These are phyloP conservation scores for Glycine tomentella DNA, from an alignment of 306 rosid genomes.

Conservation along the genomic window DNA sequence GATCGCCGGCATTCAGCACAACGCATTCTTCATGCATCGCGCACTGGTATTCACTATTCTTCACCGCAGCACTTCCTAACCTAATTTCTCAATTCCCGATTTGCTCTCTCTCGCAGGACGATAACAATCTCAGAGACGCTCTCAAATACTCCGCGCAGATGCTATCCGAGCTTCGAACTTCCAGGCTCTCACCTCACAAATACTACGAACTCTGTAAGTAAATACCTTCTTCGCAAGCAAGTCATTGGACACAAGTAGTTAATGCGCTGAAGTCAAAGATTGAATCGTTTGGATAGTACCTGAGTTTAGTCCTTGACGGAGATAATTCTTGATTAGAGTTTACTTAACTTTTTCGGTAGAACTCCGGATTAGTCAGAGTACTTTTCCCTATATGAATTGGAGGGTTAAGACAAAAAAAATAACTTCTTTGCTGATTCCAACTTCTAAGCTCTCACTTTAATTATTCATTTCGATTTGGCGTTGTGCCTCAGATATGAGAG, in stretches of 20 bases:
- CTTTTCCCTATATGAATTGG: too few species aligned
- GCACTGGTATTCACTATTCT: constrained; percentile 67
- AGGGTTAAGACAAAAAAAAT: too few species aligned
- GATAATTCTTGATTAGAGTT: too few species aligned
- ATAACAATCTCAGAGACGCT: constrained; percentile 84
- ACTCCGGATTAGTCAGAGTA: too few species aligned
- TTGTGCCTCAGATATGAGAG: constrained; percentile 82
- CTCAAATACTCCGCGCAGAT: constrained; percentile 87
- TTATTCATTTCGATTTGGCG: neutral
- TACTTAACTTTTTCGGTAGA: too few species aligned
- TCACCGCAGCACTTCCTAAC: too few species aligned
- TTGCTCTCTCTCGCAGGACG: constrained; percentile 56
- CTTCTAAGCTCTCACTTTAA: constrained; percentile 2
- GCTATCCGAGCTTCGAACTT: constrained; percentile 97
- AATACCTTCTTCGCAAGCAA: too few species aligned
- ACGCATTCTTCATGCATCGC: constrained; percentile 94
- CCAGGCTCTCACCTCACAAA: constrained; percentile 92
- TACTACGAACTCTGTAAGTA: constrained; percentile 82
- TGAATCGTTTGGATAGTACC: too few species aligned
- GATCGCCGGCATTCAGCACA: constrained; percentile 88
- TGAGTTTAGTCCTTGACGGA: too few species aligned
- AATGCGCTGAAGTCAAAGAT: too few species aligned
- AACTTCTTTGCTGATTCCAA: too few species aligned
- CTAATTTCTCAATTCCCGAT: neutral
- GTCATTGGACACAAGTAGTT: too few species aligned